phyloP scores from a whole-genome alignment of 805 yeast genomes.

The Candida wancherniae region DNA sequence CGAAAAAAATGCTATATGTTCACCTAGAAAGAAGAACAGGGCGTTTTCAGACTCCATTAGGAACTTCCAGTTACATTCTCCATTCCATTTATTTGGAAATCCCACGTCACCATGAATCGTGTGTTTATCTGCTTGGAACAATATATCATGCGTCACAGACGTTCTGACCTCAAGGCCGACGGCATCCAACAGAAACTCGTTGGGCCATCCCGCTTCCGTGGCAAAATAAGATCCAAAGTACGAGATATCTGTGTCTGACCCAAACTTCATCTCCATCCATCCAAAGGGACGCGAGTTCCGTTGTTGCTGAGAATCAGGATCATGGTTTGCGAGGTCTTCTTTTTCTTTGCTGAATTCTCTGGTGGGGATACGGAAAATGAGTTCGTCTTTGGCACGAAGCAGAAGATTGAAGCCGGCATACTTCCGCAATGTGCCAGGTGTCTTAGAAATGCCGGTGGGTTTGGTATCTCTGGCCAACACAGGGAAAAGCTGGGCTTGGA shows the following conservation, averaged over 20 bases:
- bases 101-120: slow-evolving; percentile 52
- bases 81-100: slow-evolving; percentile 82
- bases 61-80: slow-evolving; percentile 64
- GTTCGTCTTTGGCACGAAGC: slow-evolving; percentile 59
- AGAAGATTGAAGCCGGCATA: slow-evolving; percentile 53
- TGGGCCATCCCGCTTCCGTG: slow-evolving; percentile 51
- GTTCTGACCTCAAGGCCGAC: slow-evolving; percentile 61
- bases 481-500: slow-evolving; percentile 70
- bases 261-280: slow-evolving; percentile 77
- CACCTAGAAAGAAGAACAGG: slow-evolving; percentile 67
- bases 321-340: slow-evolving; percentile 15
- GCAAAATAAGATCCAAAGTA: slow-evolving; percentile 50
- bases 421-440: slow-evolving; percentile 50
- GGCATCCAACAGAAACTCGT: slow-evolving; percentile 43
- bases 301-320: slow-evolving; percentile 9
- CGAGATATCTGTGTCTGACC: slow-evolving; percentile 46
- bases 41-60: slow-evolving; percentile 47
- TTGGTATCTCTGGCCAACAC: slow-evolving; percentile 51
- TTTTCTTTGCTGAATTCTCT: slow-evolving; percentile 79
- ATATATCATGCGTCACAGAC: slow-evolving; percentile 83
- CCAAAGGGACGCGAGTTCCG: slow-evolving; percentile 58
- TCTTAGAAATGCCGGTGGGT: slow-evolving; percentile 17
- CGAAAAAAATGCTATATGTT: slow-evolving; percentile 68
- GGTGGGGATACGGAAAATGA: slow-evolving; percentile 70
- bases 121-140: slow-evolving; percentile 60